Conservation (phyloP, 2,329 filamentous ascomycete species). For the Talaromyces sp. region DNA sequence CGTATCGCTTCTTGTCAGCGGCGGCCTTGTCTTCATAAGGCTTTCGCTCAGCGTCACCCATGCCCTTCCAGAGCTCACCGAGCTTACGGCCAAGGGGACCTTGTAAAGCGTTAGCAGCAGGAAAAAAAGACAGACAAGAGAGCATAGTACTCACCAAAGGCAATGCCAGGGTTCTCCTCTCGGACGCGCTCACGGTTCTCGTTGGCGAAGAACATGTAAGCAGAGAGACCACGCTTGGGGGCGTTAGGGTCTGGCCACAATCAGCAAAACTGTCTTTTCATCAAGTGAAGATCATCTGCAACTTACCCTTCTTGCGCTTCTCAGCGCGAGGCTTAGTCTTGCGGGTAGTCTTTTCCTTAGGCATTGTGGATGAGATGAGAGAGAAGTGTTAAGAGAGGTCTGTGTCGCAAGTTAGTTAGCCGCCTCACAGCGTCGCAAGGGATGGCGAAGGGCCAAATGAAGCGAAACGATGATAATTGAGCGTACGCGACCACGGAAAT, state of each 20-base stretch:
- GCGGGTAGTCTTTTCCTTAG: conserved; percentile 61
- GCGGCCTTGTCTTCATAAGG: conserved; percentile 97
- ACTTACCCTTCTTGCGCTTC: conserved; percentile 66
- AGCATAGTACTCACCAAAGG: conserved; percentile 64
- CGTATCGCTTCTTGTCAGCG: conserved; percentile 97
- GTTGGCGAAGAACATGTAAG: conserved; percentile 99
- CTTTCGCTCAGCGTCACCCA: conserved; percentile 84
- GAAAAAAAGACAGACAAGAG: not conserved
- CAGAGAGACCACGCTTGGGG: conserved; percentile 97
- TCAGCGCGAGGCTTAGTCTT: conserved; percentile 54
- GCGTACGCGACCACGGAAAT: conserved; percentile 9
- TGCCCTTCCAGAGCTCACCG: conserved; percentile 96
- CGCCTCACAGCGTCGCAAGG: not conserved
- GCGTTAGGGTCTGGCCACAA: conserved; percentile 74
- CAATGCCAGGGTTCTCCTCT: conserved; percentile 96
- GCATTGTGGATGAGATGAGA: conserved; percentile 43
- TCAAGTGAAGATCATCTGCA: conserved; percentile 16
- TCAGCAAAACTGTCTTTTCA: not conserved
- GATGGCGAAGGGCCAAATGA: not conserved
- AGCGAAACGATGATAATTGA: not conserved
- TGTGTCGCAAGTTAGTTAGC: not conserved
- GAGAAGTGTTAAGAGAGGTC: not conserved
- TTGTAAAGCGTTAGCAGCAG: conserved; percentile 29
- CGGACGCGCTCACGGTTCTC: conserved; percentile 98
- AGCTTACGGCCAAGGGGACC: conserved; percentile 97